Evolutionary conservation across 2,329 filamentous ascomycete genomes (phyloP), one percentile per base, ranked within the genome.

Genomic region (Esteya vermicola): DNA sequence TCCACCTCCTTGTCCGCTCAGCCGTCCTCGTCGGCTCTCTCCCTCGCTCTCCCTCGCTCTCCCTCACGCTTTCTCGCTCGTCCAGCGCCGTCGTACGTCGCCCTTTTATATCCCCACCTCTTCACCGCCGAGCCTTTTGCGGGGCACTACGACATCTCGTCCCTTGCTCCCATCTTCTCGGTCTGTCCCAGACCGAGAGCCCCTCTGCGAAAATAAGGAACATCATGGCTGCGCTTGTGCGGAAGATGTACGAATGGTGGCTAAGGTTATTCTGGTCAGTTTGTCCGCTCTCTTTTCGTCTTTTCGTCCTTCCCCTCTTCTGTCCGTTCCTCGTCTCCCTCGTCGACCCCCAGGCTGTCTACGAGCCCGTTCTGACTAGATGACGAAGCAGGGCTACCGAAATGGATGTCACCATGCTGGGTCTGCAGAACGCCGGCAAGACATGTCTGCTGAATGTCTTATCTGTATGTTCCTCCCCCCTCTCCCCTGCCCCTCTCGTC

Each of bases 401-500:
- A 68, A 95, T 98, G 88, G 91, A 98, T 64, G 89, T 98, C 58
- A 96, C 91, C 51, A 93, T 98, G 81, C 89, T 98, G 59, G 91
- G 91, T 20, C 67, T 98, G 57, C 91, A 98, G 59, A 96, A 96
- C 65, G 91, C 91, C 44, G 91, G 91, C 55, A 98, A 98, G 67
- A 96, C 91, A 30, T 96, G 89, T 46, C 63, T 98, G 55, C 69
- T 98, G 59, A 76, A 88, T 52, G 89, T 96, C 53, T 72, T 98
- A 53, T 88, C 89, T 68, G 91, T 98, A 78, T 75, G 89, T 59
- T 18, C 41, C 43, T 44, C 45, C 43, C 43, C n/a, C 9, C 31
- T 26, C n/a, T 18, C 25, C 6, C 9, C 27, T 20, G 27, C 14
- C 10, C n/a, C n/a, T 14, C 5, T 4, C 36, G 14, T 13, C 13